Base-by-base conservation (phyloP, 208 protist genomes). In the Trypanosoma grayi region DNA sequence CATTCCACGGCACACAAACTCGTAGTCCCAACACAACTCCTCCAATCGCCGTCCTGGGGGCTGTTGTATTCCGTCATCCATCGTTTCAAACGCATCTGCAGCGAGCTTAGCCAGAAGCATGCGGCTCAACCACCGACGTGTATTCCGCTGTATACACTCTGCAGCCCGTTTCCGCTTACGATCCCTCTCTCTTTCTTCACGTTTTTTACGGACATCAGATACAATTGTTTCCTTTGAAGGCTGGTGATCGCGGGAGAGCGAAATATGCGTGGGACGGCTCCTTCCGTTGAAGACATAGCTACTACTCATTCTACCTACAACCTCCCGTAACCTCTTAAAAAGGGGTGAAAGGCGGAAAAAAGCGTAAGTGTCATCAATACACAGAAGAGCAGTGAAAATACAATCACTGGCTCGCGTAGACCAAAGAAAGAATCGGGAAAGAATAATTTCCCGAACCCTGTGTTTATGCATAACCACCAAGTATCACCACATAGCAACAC, bases 231-330 rank as follows among this genome's bases (percentile, higher is more conserved):
- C 68, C 7, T 74, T 64, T 2, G 75, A 75, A 4, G 70, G 78
- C 30, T 73, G 70, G 52, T 89, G 77, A 47, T 95, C 85, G 5
- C 70, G 63, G 4, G 81, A 87, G 14, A 95, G 70, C 0, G 64
- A 77, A 57, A 95, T 64, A 16, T 75, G 69, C 34, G 75, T 82
- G 46, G 69, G 46, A 9, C 88, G 75, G 54, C 81, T 92, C 10
- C 69, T 47, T 36, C 88, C 88, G 36, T 88, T 77, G 53, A 95
- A 95, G 14, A 44, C 11, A 50, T 56, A 70, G 14, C n/a, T 45
- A 6, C 46, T 18, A 48, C 36, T 65, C 58, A 72, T 66, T 63
- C 53, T n/a, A 18, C 25, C 48, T 24, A 14, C 24, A 28, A 13
- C 36, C 8, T 20, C 36, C 33, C 20, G 16, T 54, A 43, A 28